A percentile compares a stretch with the other conserved stretches of the same genome.
Conservation (phyloP, 1,284 basidiomycete genomes). For the Trametes polyzona region DNA sequence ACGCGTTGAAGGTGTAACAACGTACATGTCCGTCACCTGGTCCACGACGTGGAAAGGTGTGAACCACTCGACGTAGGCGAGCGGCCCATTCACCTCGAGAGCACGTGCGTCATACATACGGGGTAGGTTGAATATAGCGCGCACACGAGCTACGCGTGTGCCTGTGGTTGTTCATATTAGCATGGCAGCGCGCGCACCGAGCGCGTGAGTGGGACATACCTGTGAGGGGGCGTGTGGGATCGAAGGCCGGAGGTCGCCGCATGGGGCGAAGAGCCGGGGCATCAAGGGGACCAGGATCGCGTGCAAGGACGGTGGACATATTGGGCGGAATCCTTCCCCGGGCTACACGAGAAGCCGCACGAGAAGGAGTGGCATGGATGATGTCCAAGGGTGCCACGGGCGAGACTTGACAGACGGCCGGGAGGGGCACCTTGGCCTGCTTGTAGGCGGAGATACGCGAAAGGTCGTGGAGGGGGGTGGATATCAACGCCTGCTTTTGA, state of each 20-base stretch:
- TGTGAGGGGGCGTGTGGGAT: background rate
- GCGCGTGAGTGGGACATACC: background rate
- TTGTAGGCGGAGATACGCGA: conserved; percentile 3
- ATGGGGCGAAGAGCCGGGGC: too few relatives aligned
- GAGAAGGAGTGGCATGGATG: conserved; percentile 1
- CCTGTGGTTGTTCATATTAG: background rate
- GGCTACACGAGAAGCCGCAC: background rate
- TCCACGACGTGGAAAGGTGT: conserved; percentile 2
- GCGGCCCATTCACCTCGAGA: background rate
- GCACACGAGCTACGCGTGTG: background rate
- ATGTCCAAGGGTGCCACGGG: background rate
- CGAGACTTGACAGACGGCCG: background rate
- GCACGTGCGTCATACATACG: background rate
- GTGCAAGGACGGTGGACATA: conserved; percentile 2
- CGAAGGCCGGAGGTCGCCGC: background rate
- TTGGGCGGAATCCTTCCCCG: background rate
- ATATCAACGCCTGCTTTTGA: background rate
- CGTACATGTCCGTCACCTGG: background rate
- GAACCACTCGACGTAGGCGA: conserved; percentile 7
- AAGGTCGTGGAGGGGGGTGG: background rate
- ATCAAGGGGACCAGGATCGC: background rate
- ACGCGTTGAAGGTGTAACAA: background rate
- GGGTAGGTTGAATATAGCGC: conserved; percentile 1
- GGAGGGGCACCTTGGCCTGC: background rate
- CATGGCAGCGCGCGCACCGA: too few relatives aligned